phyloP scores from a whole-genome alignment of 768 basidiomycete genomes.

The Rhodosporidiobolus sp. region DNA sequence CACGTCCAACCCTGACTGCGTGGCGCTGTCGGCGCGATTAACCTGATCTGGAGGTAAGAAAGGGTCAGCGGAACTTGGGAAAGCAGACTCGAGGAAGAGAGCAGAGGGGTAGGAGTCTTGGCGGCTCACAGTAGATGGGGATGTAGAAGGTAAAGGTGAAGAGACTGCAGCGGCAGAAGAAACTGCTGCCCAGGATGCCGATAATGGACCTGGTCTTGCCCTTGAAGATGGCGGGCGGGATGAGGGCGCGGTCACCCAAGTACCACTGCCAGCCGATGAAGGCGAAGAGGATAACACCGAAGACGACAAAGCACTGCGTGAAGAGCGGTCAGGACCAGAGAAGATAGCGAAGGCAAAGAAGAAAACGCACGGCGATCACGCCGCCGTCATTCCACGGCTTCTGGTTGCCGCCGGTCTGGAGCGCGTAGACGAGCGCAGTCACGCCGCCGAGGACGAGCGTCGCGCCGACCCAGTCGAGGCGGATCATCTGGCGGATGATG shows the following conservation, averaged over 20 bases:
- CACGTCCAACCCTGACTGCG: slow-evolving; percentile 37
- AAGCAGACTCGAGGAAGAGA: too few species aligned
- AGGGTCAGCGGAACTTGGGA: too few species aligned
- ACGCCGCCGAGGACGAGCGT: slow-evolving; percentile 50
- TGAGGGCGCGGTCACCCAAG: slow-evolving; percentile 50
- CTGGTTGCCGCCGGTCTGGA: slow-evolving; percentile 56
- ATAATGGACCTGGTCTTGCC: neutral
- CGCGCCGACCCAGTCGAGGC: slow-evolving; percentile 53
- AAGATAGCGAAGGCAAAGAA: slow-evolving; percentile 9
- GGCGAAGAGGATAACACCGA: slow-evolving; percentile 46
- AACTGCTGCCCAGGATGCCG: slow-evolving; percentile 24
- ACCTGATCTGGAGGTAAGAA: slow-evolving; percentile 17
- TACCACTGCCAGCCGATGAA: slow-evolving; percentile 49
- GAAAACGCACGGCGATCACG: slow-evolving; percentile 50
- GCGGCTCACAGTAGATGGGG: slow-evolving; percentile 3
- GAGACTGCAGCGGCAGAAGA: slow-evolving; percentile 28
- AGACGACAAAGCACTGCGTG: slow-evolving; percentile 43
- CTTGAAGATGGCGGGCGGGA: slow-evolving; percentile 46
- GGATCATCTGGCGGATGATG: neutral
- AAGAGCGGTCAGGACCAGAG: neutral
- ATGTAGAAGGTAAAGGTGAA: slow-evolving; percentile 10
- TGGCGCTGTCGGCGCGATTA: slow-evolving; percentile 31
- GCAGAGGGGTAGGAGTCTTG: too few species aligned
- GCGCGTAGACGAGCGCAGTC: slow-evolving; percentile 52
- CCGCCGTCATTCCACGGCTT: slow-evolving; percentile 55